Percentiles rank a stretch among this genome's conserved stretches.
These are phyloP conservation scores for Hanseniaspora valbyensis DNA, from an alignment of 805 yeast species.

Conservation along the genomic window DNA sequence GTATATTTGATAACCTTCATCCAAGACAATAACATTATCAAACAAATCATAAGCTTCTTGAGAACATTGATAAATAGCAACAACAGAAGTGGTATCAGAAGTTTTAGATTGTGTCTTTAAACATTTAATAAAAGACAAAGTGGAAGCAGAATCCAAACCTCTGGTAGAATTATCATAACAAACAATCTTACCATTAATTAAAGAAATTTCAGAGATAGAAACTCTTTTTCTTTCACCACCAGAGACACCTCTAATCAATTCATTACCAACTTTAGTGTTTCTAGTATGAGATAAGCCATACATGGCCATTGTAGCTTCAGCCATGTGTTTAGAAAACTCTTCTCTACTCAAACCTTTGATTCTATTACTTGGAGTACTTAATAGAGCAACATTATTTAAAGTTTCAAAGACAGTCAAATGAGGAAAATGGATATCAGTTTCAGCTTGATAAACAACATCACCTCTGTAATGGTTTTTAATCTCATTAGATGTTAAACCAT, in stretches of 20 bases:
- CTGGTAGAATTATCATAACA: constrained; percentile 56
- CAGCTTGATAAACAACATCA: constrained; percentile 55
- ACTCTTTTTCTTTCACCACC: constrained; percentile 71
- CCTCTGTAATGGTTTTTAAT: constrained; percentile 42
- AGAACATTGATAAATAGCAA: constrained; percentile 53
- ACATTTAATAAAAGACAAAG: constrained; percentile 45
- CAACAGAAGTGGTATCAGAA: constrained; percentile 41
- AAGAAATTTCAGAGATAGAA: constrained; percentile 54
- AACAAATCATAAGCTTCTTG: constrained; percentile 45
- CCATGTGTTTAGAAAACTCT: constrained; percentile 37
- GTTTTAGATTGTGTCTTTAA: constrained; percentile 42
- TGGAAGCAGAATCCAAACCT: constrained; percentile 55
- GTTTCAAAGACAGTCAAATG: constrained; percentile 52
- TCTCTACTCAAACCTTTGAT: constrained; percentile 42
- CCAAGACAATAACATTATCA: constrained; percentile 42
- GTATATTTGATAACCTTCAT: constrained; percentile 47
- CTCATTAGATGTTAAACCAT: constrained; percentile 37
- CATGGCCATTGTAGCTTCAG: constrained; percentile 44
- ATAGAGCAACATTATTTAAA: constrained; percentile 41
- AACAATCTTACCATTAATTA: constrained; percentile 39
- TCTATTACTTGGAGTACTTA: constrained; percentile 48
- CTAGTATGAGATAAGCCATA: constrained; percentile 45
- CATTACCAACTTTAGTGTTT: constrained; percentile 57
- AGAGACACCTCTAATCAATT: constrained; percentile 56
- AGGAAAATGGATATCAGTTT: constrained; percentile 54